phyloP scores from a whole-genome alignment of 495 filamentous ascomycete species.

The Podospora didyma region DNA sequence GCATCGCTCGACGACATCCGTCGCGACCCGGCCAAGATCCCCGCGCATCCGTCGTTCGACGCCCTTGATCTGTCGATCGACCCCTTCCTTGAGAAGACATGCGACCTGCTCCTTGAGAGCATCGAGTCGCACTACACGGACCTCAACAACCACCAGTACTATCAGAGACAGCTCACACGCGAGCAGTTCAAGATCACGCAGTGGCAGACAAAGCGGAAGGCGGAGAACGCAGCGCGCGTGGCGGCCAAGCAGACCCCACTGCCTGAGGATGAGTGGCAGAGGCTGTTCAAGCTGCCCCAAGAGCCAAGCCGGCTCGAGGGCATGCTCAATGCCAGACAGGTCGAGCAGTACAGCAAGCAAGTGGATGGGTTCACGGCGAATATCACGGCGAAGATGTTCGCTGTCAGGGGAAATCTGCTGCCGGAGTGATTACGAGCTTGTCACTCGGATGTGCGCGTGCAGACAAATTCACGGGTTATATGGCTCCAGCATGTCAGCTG shows the following conservation, averaged over 20 bases:
- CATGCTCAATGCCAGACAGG: constrained; percentile 88
- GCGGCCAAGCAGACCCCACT: constrained; percentile 84
- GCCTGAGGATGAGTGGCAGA: constrained; percentile 97
- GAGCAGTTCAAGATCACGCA: constrained; percentile 94
- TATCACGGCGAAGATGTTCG: constrained; percentile 96
- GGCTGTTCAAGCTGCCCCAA: constrained; percentile 92
- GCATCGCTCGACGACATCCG: constrained; percentile 71
- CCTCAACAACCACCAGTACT: constrained; percentile 98
- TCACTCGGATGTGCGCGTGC: constrained; percentile 6
- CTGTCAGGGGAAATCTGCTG: constrained; percentile 70
- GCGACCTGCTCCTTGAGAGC: constrained; percentile 88
- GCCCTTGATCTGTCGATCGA: constrained; percentile 89
- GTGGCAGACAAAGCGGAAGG: constrained; percentile 94
- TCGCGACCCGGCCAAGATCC: constrained; percentile 48
- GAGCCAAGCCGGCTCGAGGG: constrained; percentile 90
- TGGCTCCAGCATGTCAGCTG: constrained; percentile 18
- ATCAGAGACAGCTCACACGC: constrained; percentile 88
- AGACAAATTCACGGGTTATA: constrained; percentile 5
- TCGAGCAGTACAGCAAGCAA: constrained; percentile 97
- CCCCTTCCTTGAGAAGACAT: constrained; percentile 97
- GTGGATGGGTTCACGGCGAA: constrained; percentile 93
- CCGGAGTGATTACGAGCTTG: constrained; percentile 34
- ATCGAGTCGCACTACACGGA: constrained; percentile 98
- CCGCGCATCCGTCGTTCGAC: constrained; percentile 83
- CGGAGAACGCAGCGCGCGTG: constrained; percentile 80